Evolutionary conservation across 202 grass and related monocot species (phyloP).

Genomic region (Eragrostis tef): DNA sequence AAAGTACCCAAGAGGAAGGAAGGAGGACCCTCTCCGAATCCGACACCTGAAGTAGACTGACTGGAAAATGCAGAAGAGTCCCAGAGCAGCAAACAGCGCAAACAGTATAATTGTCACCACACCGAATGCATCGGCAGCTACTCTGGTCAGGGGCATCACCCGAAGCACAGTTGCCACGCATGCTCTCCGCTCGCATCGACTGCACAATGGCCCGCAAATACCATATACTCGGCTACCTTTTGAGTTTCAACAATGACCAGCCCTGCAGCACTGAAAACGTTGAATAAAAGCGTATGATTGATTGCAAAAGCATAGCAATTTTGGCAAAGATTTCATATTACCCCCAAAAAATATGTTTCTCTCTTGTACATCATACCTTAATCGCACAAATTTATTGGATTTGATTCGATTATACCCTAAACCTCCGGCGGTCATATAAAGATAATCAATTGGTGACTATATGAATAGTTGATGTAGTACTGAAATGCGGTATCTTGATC

Average conservation of each 20-base stretch:
- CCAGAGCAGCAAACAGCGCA: constrained; percentile 63
- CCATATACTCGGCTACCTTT: constrained; percentile 47
- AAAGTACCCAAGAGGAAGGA: constrained; percentile 78
- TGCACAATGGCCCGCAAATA: constrained; percentile 65
- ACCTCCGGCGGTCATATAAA: constrained; percentile 10
- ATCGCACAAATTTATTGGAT: constrained; percentile 14
- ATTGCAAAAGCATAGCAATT: background rate
- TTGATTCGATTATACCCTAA: constrained; percentile 26
- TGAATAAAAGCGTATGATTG: constrained; percentile 4
- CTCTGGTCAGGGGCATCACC: constrained; percentile 96
- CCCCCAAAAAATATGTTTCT: background rate
- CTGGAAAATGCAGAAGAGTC: constrained; percentile 72
- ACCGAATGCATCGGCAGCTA: constrained; percentile 90
- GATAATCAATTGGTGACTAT: constrained; percentile 3
- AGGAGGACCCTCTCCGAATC: constrained; percentile 53
- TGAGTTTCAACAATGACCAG: constrained; percentile 30
- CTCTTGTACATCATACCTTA: background rate
- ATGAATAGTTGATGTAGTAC: background rate
- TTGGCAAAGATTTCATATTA: constrained; percentile 3
- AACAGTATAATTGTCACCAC: constrained; percentile 77
- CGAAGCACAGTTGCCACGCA: constrained; percentile 89
- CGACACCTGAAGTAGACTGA: constrained; percentile 61
- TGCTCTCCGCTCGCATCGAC: constrained; percentile 88
- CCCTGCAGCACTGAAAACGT: constrained; percentile 48
- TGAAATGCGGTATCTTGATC: constrained; percentile 14